Percentiles rank a stretch among this genome's conserved stretches.
phyloP scores from a whole-genome alignment of 1,284 basidiomycete species.

The Polyporus tsugae region DNA sequence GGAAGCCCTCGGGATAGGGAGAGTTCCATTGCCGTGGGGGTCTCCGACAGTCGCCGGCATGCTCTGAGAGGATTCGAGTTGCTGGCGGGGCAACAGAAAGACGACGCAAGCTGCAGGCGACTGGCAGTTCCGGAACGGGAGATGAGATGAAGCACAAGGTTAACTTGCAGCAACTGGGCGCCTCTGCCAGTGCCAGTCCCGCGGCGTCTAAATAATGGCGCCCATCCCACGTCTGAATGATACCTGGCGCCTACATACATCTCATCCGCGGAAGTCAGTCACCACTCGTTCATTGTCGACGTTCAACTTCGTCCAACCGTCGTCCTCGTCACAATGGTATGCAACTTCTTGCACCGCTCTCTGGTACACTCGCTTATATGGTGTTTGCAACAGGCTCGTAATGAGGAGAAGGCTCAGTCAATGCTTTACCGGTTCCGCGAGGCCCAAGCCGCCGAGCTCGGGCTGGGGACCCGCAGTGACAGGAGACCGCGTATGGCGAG shows the following conservation, averaged over 20 bases:
- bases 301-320: neutral
- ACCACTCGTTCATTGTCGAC: too few relatives aligned
- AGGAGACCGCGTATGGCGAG: slow-evolving; percentile 91
- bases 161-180: neutral
- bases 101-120: neutral
- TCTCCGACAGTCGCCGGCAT: slow-evolving; percentile 23
- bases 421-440: slow-evolving; percentile 99
- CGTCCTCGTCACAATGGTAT: slow-evolving; percentile 4
- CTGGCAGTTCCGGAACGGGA: neutral
- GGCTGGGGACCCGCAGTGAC: slow-evolving; percentile 83
- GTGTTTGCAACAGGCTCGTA: slow-evolving; percentile 76
- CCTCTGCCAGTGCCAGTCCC: neutral
- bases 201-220: too few relatives aligned
- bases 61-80: neutral
- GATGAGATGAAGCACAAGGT: neutral
- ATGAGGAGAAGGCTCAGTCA: slow-evolving; percentile 97
- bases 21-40: slow-evolving; percentile 20
- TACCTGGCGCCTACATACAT: too few relatives aligned
- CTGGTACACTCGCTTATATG: neutral
- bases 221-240: too few relatives aligned
- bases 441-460: slow-evolving; percentile 95
- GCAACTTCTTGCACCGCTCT: too few relatives aligned
- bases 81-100: neutral
- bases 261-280: too few relatives aligned
- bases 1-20: slow-evolving; percentile 23